Conservation (phyloP, 306 rosid species). For the Trifolium fragiferum region DNA sequence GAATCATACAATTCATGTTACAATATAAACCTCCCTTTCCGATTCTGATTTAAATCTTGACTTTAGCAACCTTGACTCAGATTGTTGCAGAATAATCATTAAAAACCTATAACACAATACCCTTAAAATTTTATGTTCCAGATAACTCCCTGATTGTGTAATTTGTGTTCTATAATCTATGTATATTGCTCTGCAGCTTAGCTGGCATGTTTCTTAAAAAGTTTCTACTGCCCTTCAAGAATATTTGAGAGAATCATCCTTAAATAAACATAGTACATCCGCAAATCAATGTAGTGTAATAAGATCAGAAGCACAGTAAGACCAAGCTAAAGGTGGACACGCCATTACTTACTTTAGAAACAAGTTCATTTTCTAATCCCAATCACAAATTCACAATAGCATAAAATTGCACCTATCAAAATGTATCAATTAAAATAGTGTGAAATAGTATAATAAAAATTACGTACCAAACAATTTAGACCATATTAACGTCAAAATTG, state of each 20-base stretch:
- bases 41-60: not conserved
- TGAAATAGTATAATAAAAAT: constrained; percentile 10
- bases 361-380: constrained; percentile 5
- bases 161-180: too few species aligned
- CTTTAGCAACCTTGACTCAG: not conserved
- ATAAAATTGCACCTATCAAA: constrained; percentile 14
- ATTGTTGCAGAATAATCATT: not conserved
- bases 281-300: constrained; percentile 15
- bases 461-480: constrained; percentile 58
- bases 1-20: not conserved
- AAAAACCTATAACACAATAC: not conserved
- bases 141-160: not conserved
- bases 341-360: constrained; percentile 14
- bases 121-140: not conserved
- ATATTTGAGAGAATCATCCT: not conserved
- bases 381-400: constrained; percentile 2
- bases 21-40: not conserved
- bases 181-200: not conserved
- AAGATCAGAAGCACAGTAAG: not conserved
- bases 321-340: constrained; percentile 1
- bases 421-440: constrained; percentile 30
- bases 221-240: not conserved
- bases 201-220: constrained; percentile 10
- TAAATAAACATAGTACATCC: not conserved
- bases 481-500: constrained; percentile 64